Evolutionary conservation across 2,329 filamentous ascomycete species (phyloP).

Genomic region (Chaetomium strumarium): DNA sequence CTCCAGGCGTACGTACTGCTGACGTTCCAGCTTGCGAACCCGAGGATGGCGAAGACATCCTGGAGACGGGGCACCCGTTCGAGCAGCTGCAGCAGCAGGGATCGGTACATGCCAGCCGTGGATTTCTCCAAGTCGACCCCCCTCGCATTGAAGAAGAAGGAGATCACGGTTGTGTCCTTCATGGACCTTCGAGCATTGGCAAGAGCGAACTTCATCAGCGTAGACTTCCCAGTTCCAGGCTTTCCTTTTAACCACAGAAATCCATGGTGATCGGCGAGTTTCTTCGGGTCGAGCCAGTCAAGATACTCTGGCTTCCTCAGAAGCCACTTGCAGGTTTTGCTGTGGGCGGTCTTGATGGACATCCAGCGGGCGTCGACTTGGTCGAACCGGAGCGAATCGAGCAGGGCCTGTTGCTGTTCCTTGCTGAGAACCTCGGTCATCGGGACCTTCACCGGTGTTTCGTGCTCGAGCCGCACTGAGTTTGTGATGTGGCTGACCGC

Average conservation of each 20-base stretch:
- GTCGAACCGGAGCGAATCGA: conserved; percentile 33
- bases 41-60: conserved; percentile 26
- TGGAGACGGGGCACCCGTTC: conserved; percentile 30
- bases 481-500: conserved; percentile 4
- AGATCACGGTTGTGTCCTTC: conserved; percentile 28
- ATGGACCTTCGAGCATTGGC: conserved; percentile 14
- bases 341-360: conserved; percentile 22
- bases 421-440: not conserved
- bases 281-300: conserved; percentile 32
- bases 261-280: conserved; percentile 10
- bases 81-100: conserved; percentile 43
- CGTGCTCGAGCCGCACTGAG: not conserved
- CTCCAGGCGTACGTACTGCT: not conserved
- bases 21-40: not conserved
- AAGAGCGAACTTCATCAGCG: conserved; percentile 18
- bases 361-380: conserved; percentile 34
- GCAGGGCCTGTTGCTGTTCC: conserved; percentile 8
- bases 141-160: conserved; percentile 46
- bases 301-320: conserved; percentile 31
- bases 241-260: conserved; percentile 22
- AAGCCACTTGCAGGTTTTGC: conserved; percentile 40
- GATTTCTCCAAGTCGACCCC: conserved; percentile 41
- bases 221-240: conserved; percentile 20
- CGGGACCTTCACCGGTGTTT: not conserved
- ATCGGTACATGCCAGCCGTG: conserved; percentile 43